Conservation (phyloP, 1,284 basidiomycete species). For the Cryptococcus sp. region DNA sequence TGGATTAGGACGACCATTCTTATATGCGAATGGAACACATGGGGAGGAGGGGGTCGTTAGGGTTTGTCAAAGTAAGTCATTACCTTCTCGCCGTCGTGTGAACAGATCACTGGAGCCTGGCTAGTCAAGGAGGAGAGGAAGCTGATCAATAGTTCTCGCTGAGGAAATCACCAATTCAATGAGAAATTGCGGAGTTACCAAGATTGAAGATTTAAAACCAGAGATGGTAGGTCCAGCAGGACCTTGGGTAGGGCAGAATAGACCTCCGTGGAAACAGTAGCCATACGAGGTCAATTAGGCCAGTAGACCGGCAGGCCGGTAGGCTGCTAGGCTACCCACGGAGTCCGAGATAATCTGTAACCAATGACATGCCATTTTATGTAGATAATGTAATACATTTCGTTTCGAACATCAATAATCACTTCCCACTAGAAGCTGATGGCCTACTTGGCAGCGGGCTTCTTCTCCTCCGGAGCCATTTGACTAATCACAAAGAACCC, state of each 20-base stretch:
- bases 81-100: neutral
- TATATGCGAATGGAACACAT: slow-evolving; percentile 54
- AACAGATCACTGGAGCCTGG: neutral
- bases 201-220: slow-evolving; percentile 62
- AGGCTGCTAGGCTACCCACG: no score
- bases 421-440: no score
- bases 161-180: slow-evolving; percentile 55
- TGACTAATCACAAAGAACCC: slow-evolving; percentile 49
- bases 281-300: neutral
- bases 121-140: neutral
- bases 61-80: slow-evolving; percentile 50
- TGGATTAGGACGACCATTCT: slow-evolving; percentile 55
- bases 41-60: slow-evolving; percentile 53
- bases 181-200: slow-evolving; percentile 52
- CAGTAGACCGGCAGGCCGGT: no score
- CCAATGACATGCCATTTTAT: neutral
- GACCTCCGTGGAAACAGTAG: slow-evolving; percentile 25
- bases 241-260: slow-evolving; percentile 41
- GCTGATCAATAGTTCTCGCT: slow-evolving; percentile 47
- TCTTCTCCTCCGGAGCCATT: slow-evolving; percentile 20
- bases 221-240: slow-evolving; percentile 61
- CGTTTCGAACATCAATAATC: no score
- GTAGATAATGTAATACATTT: no score
- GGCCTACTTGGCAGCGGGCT: no score
- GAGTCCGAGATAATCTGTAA: no score